A percentile compares a stretch with the other conserved stretches of the same genome.
Evolutionary conservation across 2,329 filamentous ascomycete genomes (phyloP).

Genomic region (Ramularia endophylla): DNA sequence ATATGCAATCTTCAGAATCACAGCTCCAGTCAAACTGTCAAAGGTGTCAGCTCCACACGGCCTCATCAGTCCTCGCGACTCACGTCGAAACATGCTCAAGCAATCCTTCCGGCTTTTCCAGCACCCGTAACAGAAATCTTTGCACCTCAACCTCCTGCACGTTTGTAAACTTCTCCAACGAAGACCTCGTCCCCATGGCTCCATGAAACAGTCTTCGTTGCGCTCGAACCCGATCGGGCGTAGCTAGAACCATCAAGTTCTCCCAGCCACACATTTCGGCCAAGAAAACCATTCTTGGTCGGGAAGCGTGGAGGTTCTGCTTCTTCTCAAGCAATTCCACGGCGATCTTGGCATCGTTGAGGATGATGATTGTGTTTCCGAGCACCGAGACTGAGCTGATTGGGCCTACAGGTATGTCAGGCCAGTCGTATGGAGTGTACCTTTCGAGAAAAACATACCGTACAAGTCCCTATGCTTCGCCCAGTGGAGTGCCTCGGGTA

Average conservation of each 20-base stretch:
- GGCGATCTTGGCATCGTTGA: constrained; percentile 35
- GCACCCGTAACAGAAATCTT: constrained; percentile 41
- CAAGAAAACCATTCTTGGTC: constrained; percentile 26
- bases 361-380: constrained; percentile 38
- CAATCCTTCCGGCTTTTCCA: too few species aligned
- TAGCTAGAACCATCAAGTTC: constrained; percentile 24
- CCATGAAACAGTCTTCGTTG: too few species aligned
- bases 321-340: constrained; percentile 37
- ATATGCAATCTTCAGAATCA: constrained; percentile 41
- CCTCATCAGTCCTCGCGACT: constrained; percentile 35
- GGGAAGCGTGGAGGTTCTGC: constrained; percentile 32
- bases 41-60: too few species aligned
- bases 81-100: too few species aligned
- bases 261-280: constrained; percentile 33
- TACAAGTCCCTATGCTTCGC: constrained; percentile 34
- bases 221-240: constrained; percentile 4
- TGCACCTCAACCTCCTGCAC: constrained; percentile 42
- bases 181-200: too few species aligned
- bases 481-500: too few species aligned
- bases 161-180: too few species aligned
- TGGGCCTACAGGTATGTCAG: constrained; percentile 9
- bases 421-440: neutral
- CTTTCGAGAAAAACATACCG: constrained; percentile 1
- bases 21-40: constrained; percentile 34
- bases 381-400: constrained; percentile 38